Evolutionary conservation across 768 basidiomycete species (phyloP).

Genomic region (Serendipita vermifera): DNA sequence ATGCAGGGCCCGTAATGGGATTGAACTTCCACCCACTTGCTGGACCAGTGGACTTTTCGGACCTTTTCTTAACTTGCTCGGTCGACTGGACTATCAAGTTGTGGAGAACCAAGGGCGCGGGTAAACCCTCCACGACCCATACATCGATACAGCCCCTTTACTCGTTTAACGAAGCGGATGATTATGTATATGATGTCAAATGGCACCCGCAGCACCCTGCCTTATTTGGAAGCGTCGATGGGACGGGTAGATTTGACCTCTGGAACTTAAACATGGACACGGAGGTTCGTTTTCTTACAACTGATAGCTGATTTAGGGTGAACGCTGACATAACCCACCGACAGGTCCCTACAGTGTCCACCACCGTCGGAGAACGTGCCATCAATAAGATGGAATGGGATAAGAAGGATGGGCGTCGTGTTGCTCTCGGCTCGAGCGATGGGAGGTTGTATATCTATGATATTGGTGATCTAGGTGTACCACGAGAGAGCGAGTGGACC

Average conservation of each 20-base stretch:
- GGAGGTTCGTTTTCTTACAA: conserved; percentile 48
- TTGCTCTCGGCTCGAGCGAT: conserved; percentile 82
- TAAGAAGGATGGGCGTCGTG: conserved; percentile 78
- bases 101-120: conserved; percentile 72
- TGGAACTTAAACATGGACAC: conserved; percentile 98
- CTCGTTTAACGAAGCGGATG: conserved; percentile 95
- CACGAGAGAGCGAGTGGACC: conserved; percentile 85
- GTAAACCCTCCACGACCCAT: conserved; percentile 54
- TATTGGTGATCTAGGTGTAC: conserved; percentile 79
- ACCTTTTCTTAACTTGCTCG: conserved; percentile 82
- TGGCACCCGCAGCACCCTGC: conserved; percentile 98
- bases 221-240: conserved; percentile 85
- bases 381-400: conserved; percentile 98
- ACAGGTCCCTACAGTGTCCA: conserved; percentile 87
- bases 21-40: conserved; percentile 87
- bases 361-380: conserved; percentile 65
- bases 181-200: conserved; percentile 96
- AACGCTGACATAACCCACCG: not conserved
- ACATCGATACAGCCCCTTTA: conserved; percentile 57
- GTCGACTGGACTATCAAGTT: conserved; percentile 99
- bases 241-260: conserved; percentile 87
- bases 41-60: conserved; percentile 89
- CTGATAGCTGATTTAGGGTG: not conserved
- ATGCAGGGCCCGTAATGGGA: conserved; percentile 87
- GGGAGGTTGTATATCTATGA: conserved; percentile 91